Evolutionary conservation across 2,329 filamentous ascomycete genomes (phyloP).

Genomic region (Escovopsis sp.): DNA sequence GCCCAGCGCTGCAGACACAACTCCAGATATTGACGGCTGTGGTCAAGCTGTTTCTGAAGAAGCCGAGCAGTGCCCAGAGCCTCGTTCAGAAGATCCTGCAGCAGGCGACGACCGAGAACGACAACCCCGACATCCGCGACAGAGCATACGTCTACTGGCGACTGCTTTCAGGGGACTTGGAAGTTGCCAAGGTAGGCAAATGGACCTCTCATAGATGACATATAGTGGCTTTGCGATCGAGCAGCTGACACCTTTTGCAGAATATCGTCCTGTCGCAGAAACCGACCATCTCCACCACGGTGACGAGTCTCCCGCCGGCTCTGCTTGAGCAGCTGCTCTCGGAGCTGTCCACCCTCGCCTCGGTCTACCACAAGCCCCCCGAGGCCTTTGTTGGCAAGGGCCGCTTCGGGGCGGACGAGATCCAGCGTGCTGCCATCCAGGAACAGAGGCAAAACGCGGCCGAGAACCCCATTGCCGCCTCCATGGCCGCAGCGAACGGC

Average conservation of each 20-base stretch:
- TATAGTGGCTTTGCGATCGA: neutral
- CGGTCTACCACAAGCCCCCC: conserved; percentile 95
- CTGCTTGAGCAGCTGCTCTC: conserved; percentile 80
- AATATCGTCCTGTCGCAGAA: conserved; percentile 87
- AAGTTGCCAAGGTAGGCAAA: conserved; percentile 62
- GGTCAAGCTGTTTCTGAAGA: conserved; percentile 94
- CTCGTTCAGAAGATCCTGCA: conserved; percentile 92
- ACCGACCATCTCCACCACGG: conserved; percentile 85
- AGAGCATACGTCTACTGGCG: conserved; percentile 98
- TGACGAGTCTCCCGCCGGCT: conserved; percentile 69
- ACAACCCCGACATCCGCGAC: conserved; percentile 95
- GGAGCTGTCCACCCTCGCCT: conserved; percentile 87
- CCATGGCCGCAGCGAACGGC: conserved; percentile 52
- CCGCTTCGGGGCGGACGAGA: conserved; percentile 81
- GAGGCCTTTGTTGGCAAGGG: conserved; percentile 97
- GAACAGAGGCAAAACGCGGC: conserved; percentile 85
- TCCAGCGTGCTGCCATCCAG: conserved; percentile 90
- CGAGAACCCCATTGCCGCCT: conserved; percentile 87
- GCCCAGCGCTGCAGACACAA: conserved; percentile 52
- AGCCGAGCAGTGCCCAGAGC: conserved; percentile 79
- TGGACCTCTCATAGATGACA: no score
- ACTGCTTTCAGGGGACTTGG: conserved; percentile 78
- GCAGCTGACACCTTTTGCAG: conserved; percentile 15
- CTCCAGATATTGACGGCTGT: conserved; percentile 93
- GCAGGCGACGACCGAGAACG: conserved; percentile 81